A percentile compares a stretch with the other conserved stretches of the same genome.
These are phyloP conservation scores for Triangularia setosa DNA, from an alignment of 2,329 filamentous ascomycete genomes.

Conservation along the genomic window DNA sequence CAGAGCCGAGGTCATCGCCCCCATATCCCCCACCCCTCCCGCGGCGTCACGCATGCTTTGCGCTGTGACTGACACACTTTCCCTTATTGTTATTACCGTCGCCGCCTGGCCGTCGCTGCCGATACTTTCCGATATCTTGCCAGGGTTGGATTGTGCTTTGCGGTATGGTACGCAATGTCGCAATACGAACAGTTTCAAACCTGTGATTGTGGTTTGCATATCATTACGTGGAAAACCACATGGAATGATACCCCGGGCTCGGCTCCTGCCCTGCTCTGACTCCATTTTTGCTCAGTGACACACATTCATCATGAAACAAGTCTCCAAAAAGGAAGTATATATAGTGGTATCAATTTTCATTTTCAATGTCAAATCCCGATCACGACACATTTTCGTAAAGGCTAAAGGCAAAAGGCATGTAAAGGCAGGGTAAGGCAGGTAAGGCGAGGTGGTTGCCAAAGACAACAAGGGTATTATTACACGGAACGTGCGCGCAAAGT, in stretches of 20 bases:
- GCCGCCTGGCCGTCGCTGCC: slow-evolving; percentile 7
- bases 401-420: not conserved
- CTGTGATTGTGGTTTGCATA: not conserved
- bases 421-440: not conserved
- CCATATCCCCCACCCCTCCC: not conserved
- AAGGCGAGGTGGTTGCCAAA: not conserved
- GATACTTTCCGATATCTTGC: slow-evolving; percentile 23
- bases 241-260: not conserved
- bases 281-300: not conserved
- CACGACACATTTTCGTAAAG: slow-evolving; percentile 3
- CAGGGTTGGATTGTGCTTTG: not conserved
- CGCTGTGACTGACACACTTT: not conserved
- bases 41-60: not conserved
- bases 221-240: slow-evolving; percentile 9
- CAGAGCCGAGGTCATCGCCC: slow-evolving; percentile 28
- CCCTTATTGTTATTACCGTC: not conserved
- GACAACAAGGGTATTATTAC: slow-evolving; percentile 1
- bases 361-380: not conserved
- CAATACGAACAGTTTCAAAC: not conserved
- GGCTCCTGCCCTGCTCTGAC: not conserved
- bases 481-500: not conserved
- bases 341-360: slow-evolving; percentile 10
- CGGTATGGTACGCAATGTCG: not conserved
- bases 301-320: not conserved
- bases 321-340: not conserved